These are phyloP conservation scores for Nyctanthes arbortristis DNA, from an alignment of 257 asterid genomes.

Conservation along the genomic window DNA sequence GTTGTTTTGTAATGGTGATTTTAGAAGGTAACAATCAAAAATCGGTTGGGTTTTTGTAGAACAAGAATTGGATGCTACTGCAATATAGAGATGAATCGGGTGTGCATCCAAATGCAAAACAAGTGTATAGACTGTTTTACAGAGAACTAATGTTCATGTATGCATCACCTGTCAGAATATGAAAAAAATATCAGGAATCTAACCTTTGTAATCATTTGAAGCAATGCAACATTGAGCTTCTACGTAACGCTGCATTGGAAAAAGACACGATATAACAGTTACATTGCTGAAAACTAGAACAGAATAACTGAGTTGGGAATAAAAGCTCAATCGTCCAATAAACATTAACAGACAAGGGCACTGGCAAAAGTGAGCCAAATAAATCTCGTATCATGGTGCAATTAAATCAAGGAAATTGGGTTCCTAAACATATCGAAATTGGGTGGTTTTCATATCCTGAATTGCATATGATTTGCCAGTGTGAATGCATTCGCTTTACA, in stretches of 20 bases:
- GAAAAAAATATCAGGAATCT: slow-evolving; percentile 22
- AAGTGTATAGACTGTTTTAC: slow-evolving; percentile 3
- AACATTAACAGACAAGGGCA: slow-evolving; percentile 3
- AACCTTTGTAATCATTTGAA: slow-evolving; percentile 96
- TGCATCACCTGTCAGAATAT: slow-evolving; percentile 13
- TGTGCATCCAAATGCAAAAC: background rate
- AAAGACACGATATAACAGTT: slow-evolving; percentile 25
- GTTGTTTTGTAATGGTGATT: slow-evolving; percentile 1
- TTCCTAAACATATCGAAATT: slow-evolving; percentile 8
- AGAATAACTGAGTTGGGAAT: background rate
- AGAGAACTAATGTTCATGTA: slow-evolving; percentile 9
- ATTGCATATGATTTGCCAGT: background rate
- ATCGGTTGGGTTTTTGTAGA: slow-evolving; percentile 10
- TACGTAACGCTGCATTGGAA: slow-evolving; percentile 69
- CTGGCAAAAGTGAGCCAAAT: background rate
- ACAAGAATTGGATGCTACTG: slow-evolving; percentile 16
- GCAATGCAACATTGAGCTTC: slow-evolving; percentile 97
- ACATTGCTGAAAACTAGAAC: slow-evolving; percentile 9
- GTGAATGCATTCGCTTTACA: too few species aligned
- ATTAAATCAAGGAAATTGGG: background rate
- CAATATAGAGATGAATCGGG: slow-evolving; percentile 19
- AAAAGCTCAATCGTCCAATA: slow-evolving; percentile 12
- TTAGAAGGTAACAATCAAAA: slow-evolving; percentile 17
- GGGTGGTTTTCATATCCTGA: background rate
- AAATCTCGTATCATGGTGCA: slow-evolving; percentile 4